phyloP scores from a whole-genome alignment of 2,329 filamentous ascomycete species.

The Stachybotrys elegans region DNA sequence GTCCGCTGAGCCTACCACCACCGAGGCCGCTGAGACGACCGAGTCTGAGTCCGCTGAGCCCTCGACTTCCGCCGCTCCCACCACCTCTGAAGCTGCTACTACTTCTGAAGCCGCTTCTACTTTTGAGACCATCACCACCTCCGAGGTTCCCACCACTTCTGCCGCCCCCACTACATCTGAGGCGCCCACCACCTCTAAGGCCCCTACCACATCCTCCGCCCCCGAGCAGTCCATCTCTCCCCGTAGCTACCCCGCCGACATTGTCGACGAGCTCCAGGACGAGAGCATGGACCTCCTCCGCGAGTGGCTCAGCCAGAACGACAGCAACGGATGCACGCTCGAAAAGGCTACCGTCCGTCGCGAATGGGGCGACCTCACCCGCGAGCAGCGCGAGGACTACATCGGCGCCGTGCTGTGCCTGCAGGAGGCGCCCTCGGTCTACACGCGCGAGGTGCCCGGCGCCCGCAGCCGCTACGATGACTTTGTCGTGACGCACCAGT shows the following conservation, averaged over 20 bases:
- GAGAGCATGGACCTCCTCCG: slow-evolving; percentile 9
- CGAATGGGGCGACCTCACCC: slow-evolving; percentile 2
- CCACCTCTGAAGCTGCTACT: neutral
- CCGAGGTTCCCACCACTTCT: neutral
- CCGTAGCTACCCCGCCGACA: slow-evolving; percentile 10
- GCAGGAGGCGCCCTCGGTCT: neutral
- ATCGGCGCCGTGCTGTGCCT: neutral
- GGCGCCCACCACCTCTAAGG: neutral
- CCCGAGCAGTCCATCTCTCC: neutral
- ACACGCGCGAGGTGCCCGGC: neutral
- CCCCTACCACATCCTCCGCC: neutral
- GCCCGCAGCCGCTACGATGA: slow-evolving; percentile 2
- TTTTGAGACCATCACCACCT: neutral
- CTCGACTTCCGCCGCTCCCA: neutral
- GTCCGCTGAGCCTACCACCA: neutral
- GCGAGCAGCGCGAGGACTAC: neutral
- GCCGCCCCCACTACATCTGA: neutral
- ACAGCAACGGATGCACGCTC: slow-evolving; percentile 9
- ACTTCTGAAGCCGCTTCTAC: neutral
- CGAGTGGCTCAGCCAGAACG: slow-evolving; percentile 7
- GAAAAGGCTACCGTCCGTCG: slow-evolving; percentile 7
- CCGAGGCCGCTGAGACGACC: neutral
- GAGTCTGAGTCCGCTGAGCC: neutral
- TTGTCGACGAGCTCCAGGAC: slow-evolving; percentile 10
- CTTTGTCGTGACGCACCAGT: slow-evolving; percentile 1